Conservation (phyloP, 75 land plant species). For the Picea glauca region DNA sequence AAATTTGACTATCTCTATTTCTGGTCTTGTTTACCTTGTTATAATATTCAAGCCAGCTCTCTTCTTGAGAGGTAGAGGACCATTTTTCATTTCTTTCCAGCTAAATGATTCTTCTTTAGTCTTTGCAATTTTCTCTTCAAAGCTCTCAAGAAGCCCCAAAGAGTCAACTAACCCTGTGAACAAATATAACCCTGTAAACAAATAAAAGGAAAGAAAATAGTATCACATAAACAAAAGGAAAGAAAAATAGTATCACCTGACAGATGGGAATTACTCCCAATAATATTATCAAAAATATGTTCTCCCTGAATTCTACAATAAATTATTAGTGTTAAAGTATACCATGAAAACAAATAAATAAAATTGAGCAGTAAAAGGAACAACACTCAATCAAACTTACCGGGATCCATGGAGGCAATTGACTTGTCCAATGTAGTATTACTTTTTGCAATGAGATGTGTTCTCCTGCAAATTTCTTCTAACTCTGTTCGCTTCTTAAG, state of each 20-base stretch:
- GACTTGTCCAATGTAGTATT: slow-evolving; percentile 24
- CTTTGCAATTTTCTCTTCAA: slow-evolving; percentile 22
- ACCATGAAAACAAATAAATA: background rate
- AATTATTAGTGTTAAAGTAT: background rate
- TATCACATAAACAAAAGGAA: too few relatives aligned
- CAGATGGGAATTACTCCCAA: background rate
- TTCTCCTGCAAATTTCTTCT: slow-evolving; percentile 55
- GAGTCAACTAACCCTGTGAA: too few relatives aligned
- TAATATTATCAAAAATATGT: background rate
- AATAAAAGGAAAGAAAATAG: background rate
- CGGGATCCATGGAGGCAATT: slow-evolving; percentile 56
- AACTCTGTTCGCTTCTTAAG: slow-evolving; percentile 59
- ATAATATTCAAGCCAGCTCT: slow-evolving; percentile 87
- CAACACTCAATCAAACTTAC: slow-evolving; percentile 14
- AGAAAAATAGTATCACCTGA: background rate
- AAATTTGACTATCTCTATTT: background rate
- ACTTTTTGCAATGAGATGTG: slow-evolving; percentile 42
- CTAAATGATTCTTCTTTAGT: slow-evolving; percentile 79
- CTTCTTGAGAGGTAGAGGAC: slow-evolving; percentile 80
- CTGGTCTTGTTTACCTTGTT: slow-evolving; percentile 49
- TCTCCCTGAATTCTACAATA: background rate
- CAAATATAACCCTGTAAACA: slow-evolving; percentile 30
- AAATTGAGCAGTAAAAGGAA: background rate
- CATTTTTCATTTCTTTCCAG: too few relatives aligned
- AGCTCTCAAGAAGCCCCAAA: too few relatives aligned